Evolutionary conservation across 805 yeast genomes (phyloP), one percentile per base, ranked within the genome.

Genomic region (Candida multigemmis): DNA sequence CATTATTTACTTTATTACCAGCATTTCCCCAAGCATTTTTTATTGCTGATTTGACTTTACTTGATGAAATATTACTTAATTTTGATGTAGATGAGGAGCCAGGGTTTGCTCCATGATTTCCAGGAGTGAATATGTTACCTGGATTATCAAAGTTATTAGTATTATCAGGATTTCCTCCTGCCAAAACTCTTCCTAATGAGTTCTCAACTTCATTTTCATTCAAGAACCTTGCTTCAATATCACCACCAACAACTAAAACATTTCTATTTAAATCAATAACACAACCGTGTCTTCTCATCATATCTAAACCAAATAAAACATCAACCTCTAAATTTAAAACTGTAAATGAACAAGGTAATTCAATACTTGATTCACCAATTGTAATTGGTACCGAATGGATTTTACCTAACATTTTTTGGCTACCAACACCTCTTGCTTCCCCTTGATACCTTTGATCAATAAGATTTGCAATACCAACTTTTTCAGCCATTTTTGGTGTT

Each of bases 351-450:
- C 66, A 59, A 2, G 68, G 65, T 11, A 61, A 38, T 16, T 58
- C 62, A 16, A 55, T 39, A 10, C 46, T 35, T 4, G 63, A 53
- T 16, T 60, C 66, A 10, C 82, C 94, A 23, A 91, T 74, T 38
- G 75, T 77, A 21, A 91, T 66, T 12, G 94, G 94, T 0, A 85
- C 94, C 36, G 84, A 76, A 48, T 91, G 97, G 21, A 91, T 79
- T 35, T 82, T 66, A 3, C 98, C 99, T 17, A 75, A 47, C 25
- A 86, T 83, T 33, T 71, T 65, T 13, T 80, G 74, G 2, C 75
- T 66, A 2, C 98, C 99, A 9, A 91, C 96, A 23, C 98, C 99
- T 29, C 73, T 61, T 2, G 95, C 96, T 43, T 74, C 74, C 13
- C 96, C 95, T 23, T 62, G 62, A 48, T 77, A 85, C 34, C 96